phyloP scores from a whole-genome alignment of 2,329 filamentous ascomycete species.

The Penicillium sp. region DNA sequence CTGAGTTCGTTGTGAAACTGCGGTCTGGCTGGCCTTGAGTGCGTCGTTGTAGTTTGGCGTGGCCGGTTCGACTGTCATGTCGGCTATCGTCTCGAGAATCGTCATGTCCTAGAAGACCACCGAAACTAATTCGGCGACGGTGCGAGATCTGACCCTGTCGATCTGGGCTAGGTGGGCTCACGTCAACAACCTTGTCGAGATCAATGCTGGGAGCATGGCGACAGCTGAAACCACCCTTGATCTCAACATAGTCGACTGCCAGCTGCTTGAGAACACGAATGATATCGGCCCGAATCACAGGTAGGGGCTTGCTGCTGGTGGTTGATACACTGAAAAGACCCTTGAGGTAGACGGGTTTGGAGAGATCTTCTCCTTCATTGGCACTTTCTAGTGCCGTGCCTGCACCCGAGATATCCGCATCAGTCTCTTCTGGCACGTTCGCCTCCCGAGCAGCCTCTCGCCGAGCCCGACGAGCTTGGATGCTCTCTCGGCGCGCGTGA shows the following conservation, averaged over 20 bases:
- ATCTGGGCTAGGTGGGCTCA: constrained; percentile 61
- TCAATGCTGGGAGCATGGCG: constrained; percentile 89
- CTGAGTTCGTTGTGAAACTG: constrained; percentile 82
- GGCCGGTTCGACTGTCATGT: constrained; percentile 59
- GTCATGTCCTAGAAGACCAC: constrained; percentile 69
- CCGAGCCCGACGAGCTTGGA: constrained; percentile 78
- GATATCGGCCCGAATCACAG: constrained; percentile 84
- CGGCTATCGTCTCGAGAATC: constrained; percentile 69
- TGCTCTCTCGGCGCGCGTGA: constrained; percentile 87
- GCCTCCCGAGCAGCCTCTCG: constrained; percentile 73
- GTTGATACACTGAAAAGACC: constrained; percentile 97
- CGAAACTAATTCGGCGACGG: constrained; percentile 81
- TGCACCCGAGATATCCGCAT: constrained; percentile 70
- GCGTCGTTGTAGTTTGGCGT: constrained; percentile 48
- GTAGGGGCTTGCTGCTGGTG: constrained; percentile 87
- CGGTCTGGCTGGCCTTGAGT: constrained; percentile 60
- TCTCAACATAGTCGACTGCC: constrained; percentile 88
- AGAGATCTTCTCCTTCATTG: constrained; percentile 70
- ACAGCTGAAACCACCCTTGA: constrained; percentile 91
- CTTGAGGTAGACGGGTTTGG: constrained; percentile 92
- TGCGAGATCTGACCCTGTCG: constrained; percentile 59
- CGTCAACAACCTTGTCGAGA: constrained; percentile 71
- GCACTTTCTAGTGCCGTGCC: constrained; percentile 56
- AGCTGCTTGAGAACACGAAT: constrained; percentile 86
- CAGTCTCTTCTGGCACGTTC: constrained; percentile 89